Percentiles rank a stretch among this genome's conserved stretches.
These are phyloP conservation scores for Carex arenaria DNA, from an alignment of 202 grass and related monocot species.

Conservation along the genomic window DNA sequence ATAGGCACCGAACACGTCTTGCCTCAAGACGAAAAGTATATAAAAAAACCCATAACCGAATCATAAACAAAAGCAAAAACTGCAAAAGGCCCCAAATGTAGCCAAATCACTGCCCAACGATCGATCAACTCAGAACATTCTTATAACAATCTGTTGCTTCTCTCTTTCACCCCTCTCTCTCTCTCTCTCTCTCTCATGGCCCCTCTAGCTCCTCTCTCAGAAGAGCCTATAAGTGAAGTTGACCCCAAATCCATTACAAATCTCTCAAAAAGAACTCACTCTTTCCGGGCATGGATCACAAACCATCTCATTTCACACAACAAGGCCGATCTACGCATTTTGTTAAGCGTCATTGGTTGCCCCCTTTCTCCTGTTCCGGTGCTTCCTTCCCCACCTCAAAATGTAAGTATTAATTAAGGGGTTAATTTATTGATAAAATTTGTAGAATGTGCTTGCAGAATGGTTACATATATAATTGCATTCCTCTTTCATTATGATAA, in stretches of 20 bases:
- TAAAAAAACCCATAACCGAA: conserved; percentile 18
- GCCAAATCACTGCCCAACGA: conserved; percentile 21
- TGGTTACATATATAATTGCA: too few relatives aligned
- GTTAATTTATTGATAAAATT: neutral
- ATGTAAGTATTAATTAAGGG: conserved; percentile 28
- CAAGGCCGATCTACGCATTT: conserved; percentile 47
- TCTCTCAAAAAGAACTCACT: conserved; percentile 27
- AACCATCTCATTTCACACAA: conserved; percentile 45
- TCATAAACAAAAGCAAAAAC: conserved; percentile 13
- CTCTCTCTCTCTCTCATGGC: conserved; percentile 4
- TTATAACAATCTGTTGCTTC: conserved; percentile 12
- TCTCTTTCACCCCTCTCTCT: neutral
- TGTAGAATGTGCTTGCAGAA: neutral
- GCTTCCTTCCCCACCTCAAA: conserved; percentile 46
- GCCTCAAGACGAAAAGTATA: neutral
- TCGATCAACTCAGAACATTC: conserved; percentile 29
- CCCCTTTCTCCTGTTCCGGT: conserved; percentile 92
- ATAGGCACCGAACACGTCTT: too few relatives aligned
- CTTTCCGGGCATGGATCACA: conserved; percentile 36
- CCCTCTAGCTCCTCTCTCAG: conserved; percentile 75
- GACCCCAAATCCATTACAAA: conserved; percentile 31
- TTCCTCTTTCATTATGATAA: neutral
- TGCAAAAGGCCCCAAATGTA: neutral
- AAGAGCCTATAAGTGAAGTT: conserved; percentile 77
- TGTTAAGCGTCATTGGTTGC: conserved; percentile 90